Evolutionary conservation across 768 basidiomycete species (phyloP).

Genomic region (Porphyrellus cyaneotinctus): DNA sequence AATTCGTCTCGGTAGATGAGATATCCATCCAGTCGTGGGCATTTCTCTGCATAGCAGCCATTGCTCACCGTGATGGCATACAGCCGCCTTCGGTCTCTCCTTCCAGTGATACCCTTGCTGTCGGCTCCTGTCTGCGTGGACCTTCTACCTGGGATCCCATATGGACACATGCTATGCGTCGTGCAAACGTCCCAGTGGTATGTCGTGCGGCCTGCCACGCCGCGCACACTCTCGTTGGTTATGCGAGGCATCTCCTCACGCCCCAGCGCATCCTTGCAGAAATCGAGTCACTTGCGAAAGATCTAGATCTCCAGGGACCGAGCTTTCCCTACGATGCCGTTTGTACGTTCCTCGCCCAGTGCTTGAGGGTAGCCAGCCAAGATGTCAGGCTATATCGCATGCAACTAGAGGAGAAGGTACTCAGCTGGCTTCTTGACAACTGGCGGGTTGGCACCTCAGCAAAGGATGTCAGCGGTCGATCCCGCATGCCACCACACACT

Average conservation of each 20-base stretch:
- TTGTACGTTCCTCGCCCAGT: conserved; percentile 72
- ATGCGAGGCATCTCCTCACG: conserved; percentile 43
- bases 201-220: conserved; percentile 80
- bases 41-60: conserved; percentile 73
- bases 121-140: conserved; percentile 8
- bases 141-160: conserved; percentile 67
- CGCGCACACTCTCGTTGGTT: conserved; percentile 50
- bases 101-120: background rate
- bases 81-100: conserved; percentile 3
- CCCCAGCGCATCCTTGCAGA: conserved; percentile 60
- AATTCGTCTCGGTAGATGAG: conserved; percentile 64
- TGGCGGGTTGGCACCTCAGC: conserved; percentile 53
- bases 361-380: conserved; percentile 66
- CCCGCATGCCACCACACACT: conserved; percentile 48
- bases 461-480: conserved; percentile 33
- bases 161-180: conserved; percentile 81
- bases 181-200: conserved; percentile 59
- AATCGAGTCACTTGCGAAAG: conserved; percentile 74
- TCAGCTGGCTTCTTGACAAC: conserved; percentile 73
- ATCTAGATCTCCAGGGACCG: conserved; percentile 89
- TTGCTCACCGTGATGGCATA: conserved; percentile 50
- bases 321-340: conserved; percentile 85
- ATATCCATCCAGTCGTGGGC: conserved; percentile 74
- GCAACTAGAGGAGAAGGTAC: conserved; percentile 81
- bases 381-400: conserved; percentile 82